phyloP scores from a whole-genome alignment of 345 rosid species.

The Eutrema yunnanense region DNA sequence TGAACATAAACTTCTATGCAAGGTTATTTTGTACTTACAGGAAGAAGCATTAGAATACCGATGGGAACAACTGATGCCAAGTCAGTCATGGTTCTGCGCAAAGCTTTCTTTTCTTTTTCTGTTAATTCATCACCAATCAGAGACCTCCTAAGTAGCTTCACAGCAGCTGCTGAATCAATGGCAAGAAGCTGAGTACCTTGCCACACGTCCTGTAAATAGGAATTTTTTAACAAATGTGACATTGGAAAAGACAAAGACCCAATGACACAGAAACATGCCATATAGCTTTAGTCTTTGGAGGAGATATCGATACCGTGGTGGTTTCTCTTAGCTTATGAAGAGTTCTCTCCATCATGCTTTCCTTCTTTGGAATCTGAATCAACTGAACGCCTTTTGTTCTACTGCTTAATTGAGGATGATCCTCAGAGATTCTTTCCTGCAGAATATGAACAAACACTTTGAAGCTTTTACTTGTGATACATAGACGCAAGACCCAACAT shows the following conservation, averaged over 20 bases:
- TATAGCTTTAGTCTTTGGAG: neutral
- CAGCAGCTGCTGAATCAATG: constrained; percentile 81
- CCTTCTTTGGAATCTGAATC: constrained; percentile 50
- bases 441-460: constrained; percentile 21
- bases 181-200: constrained; percentile 99
- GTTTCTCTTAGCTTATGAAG: constrained; percentile 78
- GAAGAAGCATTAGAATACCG: constrained; percentile 93
- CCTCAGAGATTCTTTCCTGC: constrained; percentile 41
- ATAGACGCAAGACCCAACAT: neutral
- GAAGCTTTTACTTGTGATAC: constrained; percentile 7
- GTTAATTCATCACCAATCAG: constrained; percentile 86
- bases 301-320: constrained; percentile 59
- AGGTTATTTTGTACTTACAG: constrained; percentile 53
- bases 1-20: neutral
- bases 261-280: neutral
- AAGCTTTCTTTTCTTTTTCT: constrained; percentile 72
- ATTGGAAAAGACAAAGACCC: constrained; percentile 7
- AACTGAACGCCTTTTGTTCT: constrained; percentile 36
- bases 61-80: constrained; percentile 96
- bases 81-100: constrained; percentile 82
- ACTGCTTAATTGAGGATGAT: constrained; percentile 26
- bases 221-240: neutral
- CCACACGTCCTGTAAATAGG: constrained; percentile 66
- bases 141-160: constrained; percentile 59
- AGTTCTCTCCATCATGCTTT: constrained; percentile 58